Conservation (phyloP, 441 rosid species). For the Metrosideros polymorpha region DNA sequence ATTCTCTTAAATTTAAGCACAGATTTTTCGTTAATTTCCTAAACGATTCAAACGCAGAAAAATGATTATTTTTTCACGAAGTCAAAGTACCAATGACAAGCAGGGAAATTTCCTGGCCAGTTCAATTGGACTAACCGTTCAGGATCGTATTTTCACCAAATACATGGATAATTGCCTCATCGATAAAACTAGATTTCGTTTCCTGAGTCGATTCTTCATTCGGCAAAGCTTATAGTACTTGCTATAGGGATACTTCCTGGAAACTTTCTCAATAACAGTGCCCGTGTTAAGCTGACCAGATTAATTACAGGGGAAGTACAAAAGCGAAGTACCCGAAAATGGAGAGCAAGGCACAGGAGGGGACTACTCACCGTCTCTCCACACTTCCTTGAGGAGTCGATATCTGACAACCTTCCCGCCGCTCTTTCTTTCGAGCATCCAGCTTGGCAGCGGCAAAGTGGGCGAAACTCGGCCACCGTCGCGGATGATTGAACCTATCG, state of each 20-base stretch:
- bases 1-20: not conserved
- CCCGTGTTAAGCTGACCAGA: not conserved
- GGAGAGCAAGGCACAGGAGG: not conserved
- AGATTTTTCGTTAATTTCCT: accelerated
- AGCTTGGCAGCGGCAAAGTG: not conserved
- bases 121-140: not conserved
- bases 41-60: not conserved
- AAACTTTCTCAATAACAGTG: not conserved
- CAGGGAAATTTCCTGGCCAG: not conserved
- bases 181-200: not conserved
- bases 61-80: not conserved
- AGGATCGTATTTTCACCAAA: not conserved
- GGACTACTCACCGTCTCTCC: not conserved
- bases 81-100: no score
- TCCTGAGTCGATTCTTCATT: not conserved
- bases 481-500: not conserved
- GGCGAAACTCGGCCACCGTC: not conserved
- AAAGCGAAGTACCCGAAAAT: not conserved
- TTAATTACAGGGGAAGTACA: not conserved
- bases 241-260: not conserved
- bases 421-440: not conserved
- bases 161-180: not conserved
- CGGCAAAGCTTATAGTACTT: not conserved
- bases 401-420: not conserved
- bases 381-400: not conserved